These are phyloP conservation scores for Fusarium keratoplasticum DNA, from an alignment of 2,329 filamentous ascomycete genomes.

Conservation along the genomic window DNA sequence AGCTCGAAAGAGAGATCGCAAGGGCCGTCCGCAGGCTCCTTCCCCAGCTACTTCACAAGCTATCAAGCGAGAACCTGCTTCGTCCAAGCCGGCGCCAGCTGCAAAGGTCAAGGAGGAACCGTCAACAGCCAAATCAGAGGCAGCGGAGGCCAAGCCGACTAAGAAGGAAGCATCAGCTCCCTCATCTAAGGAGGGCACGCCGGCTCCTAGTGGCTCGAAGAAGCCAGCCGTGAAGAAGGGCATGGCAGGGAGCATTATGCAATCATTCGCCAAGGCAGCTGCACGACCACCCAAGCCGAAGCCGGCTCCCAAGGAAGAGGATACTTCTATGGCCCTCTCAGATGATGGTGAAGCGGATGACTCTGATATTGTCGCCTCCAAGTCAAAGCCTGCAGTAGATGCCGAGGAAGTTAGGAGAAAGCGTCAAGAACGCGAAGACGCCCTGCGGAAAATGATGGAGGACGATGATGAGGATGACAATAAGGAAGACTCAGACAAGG, in stretches of 20 bases:
- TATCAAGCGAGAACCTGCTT: slow-evolving; percentile 24
- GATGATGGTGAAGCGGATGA: slow-evolving; percentile 57
- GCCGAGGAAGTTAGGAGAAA: slow-evolving; percentile 43
- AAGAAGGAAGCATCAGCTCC: slow-evolving; percentile 47
- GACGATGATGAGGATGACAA: slow-evolving; percentile 69
- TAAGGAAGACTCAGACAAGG: slow-evolving; percentile 58
- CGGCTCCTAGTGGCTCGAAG: slow-evolving; percentile 44
- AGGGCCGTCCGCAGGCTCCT: slow-evolving; percentile 45
- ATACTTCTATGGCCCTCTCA: slow-evolving; percentile 48
- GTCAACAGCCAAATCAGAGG: slow-evolving; percentile 8
- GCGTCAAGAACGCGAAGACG: slow-evolving; percentile 53
- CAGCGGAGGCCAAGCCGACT: slow-evolving; percentile 29
- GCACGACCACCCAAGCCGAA: slow-evolving; percentile 63
- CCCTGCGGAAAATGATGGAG: slow-evolving; percentile 62
- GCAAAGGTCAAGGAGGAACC: slow-evolving; percentile 42
- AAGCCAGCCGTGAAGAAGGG: slow-evolving; percentile 65
- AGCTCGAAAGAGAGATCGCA: slow-evolving; percentile 65
- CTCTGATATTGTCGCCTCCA: slow-evolving; percentile 46
- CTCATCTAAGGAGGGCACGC: slow-evolving; percentile 40
- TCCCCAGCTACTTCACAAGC: slow-evolving; percentile 42
- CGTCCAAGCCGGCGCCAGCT: slow-evolving; percentile 25
- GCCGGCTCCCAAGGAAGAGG: slow-evolving; percentile 49
- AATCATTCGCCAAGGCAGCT: slow-evolving; percentile 77
- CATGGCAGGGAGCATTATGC: slow-evolving; percentile 75
- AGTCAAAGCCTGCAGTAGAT: slow-evolving; percentile 37